Conservation (phyloP, 139 green algal genomes). For the Spirogloea muscicola region DNA sequence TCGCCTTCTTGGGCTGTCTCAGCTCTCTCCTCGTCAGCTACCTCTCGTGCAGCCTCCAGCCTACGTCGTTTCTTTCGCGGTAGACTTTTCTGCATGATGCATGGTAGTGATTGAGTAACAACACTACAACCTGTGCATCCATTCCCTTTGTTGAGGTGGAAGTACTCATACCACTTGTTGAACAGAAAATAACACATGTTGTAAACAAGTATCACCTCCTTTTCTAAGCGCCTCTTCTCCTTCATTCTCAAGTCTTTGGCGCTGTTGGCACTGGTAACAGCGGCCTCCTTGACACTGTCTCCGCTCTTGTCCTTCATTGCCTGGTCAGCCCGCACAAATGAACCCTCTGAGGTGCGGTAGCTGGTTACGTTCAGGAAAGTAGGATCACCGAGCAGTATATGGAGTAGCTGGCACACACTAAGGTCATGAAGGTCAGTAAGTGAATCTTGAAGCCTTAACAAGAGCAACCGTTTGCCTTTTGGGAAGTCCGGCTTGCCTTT, state of each 20-base stretch:
- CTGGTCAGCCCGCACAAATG: too few relatives aligned
- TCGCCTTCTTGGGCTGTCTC: too few relatives aligned
- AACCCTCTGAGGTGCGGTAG: too few relatives aligned
- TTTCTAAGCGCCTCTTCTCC: background rate
- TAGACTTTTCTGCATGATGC: slow-evolving; percentile 7
- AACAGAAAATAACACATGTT: background rate
- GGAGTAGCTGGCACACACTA: too few relatives aligned
- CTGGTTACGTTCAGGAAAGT: too few relatives aligned
- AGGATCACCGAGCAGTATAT: too few relatives aligned
- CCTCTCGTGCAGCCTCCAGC: slow-evolving; percentile 10
- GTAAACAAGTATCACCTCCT: background rate
- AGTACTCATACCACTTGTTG: background rate
- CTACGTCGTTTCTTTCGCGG: slow-evolving; percentile 7
- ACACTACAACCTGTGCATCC: background rate
- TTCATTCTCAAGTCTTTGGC: background rate
- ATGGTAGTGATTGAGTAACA: background rate
- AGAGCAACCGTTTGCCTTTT: too few relatives aligned
- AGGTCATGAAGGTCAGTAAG: too few relatives aligned
- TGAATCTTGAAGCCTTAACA: too few relatives aligned
- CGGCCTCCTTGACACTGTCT: too few relatives aligned
- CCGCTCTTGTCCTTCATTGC: too few relatives aligned
- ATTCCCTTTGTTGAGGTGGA: background rate
- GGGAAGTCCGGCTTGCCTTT: too few relatives aligned
- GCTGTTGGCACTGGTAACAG: background rate
- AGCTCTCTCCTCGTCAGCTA: slow-evolving; percentile 3